Percentiles rank a stretch among this genome's conserved stretches.
These are phyloP conservation scores for Rhizopus arrhizus DNA, from an alignment of 371 early-diverging fungal species.

Conservation along the genomic window DNA sequence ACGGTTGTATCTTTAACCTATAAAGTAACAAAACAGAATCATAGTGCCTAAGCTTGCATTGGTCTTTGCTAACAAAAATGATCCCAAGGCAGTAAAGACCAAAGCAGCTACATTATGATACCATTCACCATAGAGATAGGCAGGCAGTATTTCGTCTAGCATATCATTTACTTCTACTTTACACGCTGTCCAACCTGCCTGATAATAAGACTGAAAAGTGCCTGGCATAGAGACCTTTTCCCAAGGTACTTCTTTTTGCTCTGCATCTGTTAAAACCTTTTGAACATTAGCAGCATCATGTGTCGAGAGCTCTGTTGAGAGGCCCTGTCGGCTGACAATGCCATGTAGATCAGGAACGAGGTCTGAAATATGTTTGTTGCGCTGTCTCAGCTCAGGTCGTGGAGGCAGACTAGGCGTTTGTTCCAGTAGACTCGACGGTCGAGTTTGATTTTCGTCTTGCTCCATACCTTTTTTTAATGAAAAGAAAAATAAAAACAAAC, in stretches of 20 bases:
- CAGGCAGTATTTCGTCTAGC: conserved; percentile 22
- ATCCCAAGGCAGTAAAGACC: conserved; percentile 35
- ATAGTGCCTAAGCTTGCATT: conserved; percentile 59
- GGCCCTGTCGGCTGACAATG: conserved; percentile 12
- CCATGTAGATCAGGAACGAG: conserved; percentile 34
- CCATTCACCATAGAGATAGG: conserved; percentile 33
- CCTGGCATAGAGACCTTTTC: conserved; percentile 23
- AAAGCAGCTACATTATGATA: conserved; percentile 39
- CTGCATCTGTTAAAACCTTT: conserved; percentile 36
- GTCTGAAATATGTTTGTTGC: conserved; percentile 2
- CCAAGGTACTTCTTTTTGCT: conserved; percentile 20
- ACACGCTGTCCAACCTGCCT: conserved; percentile 26
- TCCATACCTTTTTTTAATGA: background rate
- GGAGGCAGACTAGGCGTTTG: background rate
- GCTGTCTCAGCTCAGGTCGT: background rate
- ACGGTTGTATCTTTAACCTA: conserved; percentile 37
- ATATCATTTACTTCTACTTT: background rate
- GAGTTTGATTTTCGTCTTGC: background rate
- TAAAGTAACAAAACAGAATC: conserved; percentile 48
- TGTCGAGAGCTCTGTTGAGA: conserved; percentile 43
- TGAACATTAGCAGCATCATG: conserved; percentile 32
- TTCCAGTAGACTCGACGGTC: background rate
- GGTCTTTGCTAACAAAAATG: conserved; percentile 47
- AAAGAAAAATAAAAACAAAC: background rate
- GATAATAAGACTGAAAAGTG: conserved; percentile 41